Base-by-base conservation (phyloP, 1,139 yeast genomes). In the Geotrichum europaeum region DNA sequence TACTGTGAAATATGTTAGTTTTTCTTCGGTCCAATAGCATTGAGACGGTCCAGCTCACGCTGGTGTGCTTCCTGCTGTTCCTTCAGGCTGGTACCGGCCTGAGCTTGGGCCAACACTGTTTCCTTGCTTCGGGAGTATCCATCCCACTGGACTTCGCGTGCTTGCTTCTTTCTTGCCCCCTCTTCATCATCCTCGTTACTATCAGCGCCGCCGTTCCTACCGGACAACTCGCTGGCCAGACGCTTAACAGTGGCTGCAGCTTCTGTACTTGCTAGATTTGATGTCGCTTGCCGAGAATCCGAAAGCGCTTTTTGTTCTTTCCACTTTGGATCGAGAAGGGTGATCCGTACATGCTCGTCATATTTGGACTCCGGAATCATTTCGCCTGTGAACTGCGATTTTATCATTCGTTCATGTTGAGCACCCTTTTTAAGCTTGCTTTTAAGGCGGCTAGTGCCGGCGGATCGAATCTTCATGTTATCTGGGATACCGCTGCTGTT, bases 261-360 rank as follows among this genome's bases (percentile, higher is more conserved):
- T 65, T 88, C 89, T 58, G 83, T 84, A 1, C 85, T 81, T 4
- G 85, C 81, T 62, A 90, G 73, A 68, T 89, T 89, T 5, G 90
- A 79, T 36, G 83, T 77, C 49, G 81, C 76, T 68, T 81, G 81
- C 68, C 90, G 88, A 40, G 81, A 77, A 65, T 87, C 84, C 18
- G 78, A 79, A 62, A 81, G 81, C 36, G 81, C 83, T 68, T 84
- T 86, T 70, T 89, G 92, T 64, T 84, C 84, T 66, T 84, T 81
- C 75, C 89, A 89, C 65, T 83, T 78, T 1, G 97, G 96, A 72
- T 92, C 96, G 58, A 94, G 76, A 55, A 89, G 76, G 60, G 88
- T 76, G n/a, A 84, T 81, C 62, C 83, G 81, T 65, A 91, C 77
- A 72, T 92, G 97, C 65, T 80, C 82, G 65, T 87, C 90, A 70